Evolutionary conservation across 192 early-diverging fungal species (phyloP), one percentile per base, ranked within the genome.

Genomic region (Backusella tuberculispora): DNA sequence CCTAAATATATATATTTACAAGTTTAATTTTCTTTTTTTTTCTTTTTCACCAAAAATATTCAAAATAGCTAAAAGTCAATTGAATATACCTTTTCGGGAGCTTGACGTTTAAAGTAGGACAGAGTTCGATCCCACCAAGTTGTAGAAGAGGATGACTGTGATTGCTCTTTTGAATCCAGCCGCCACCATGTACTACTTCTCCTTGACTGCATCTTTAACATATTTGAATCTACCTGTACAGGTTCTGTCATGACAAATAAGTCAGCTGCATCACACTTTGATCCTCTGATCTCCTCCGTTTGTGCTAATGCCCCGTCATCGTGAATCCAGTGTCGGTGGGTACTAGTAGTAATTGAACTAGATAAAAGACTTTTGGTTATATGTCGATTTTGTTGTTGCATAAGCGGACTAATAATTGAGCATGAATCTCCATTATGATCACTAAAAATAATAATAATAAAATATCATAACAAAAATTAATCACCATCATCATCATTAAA

Each of bases 211-310:
- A 17, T n/a, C 21, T 29, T 34, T 34, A 42, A 68, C n/a, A 0
- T 44, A 69, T 34, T 34, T 7, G 42, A 47, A 5, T 17, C 53
- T 19, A 38, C 12, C 66, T 67, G 38, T 42, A 67, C 66, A 4
- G 66, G 68, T n/a, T 69, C 44, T 47, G 42, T 69, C 68, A 69
- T 69, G 15, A 69, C 24, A 69, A 69, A 69, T 29, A 69, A 14
- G 44, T 69, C 68, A 5, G 68, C 68, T 19, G 66, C 66, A 67
- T 67, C 66, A 38, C 38, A 38, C 12, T 67, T 67, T 15, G 66
- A 67, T 7, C 66, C 66, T 67, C 41, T 38, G 19, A 17, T 43
- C 12, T 67, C 66, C 13, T 67, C 66, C 3, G 66, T 67, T 13
- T 67, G 66, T n/a, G 66, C 66, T 19, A 67, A 13, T 41, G 37